phyloP scores from a whole-genome alignment of 371 early-diverging fungal species.

The Cokeromyces recurvatus region DNA sequence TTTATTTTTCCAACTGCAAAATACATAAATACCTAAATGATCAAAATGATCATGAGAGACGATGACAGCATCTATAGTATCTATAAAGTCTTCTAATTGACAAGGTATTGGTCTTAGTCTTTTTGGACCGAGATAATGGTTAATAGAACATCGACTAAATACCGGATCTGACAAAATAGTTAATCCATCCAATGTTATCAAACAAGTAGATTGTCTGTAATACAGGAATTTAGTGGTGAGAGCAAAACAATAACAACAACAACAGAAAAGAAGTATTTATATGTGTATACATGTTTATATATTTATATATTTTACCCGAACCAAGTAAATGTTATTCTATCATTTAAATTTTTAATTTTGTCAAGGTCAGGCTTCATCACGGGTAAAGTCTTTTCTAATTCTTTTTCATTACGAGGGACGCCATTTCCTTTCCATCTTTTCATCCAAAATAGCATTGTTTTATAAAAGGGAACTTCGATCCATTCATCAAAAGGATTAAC shows the following conservation, averaged over 20 bases:
- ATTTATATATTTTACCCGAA: conserved; percentile 45
- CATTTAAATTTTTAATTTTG: not conserved
- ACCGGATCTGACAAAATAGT: conserved; percentile 64
- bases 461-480: conserved; percentile 22
- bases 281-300: no score
- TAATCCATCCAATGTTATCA: conserved; percentile 56
- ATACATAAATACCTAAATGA: conserved; percentile 40
- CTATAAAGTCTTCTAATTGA: conserved; percentile 41
- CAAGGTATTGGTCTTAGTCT: conserved; percentile 56
- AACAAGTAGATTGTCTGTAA: conserved; percentile 56
- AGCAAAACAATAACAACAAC: not conserved
- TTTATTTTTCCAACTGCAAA: conserved; percentile 39
- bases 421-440: conserved; percentile 24
- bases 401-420: conserved; percentile 13
- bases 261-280: no score
- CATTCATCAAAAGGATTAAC: conserved; percentile 24
- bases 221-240: not conserved
- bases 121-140: conserved; percentile 50
- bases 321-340: conserved; percentile 44
- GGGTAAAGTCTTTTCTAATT: conserved; percentile 38
- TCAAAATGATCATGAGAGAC: conserved; percentile 62
- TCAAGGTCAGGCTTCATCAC: conserved; percentile 37
- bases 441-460: conserved; percentile 17
- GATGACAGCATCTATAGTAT: conserved; percentile 50
- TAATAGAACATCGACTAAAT: conserved; percentile 34